Evolutionary conservation across 306 rosid species (phyloP).

Genomic region (Fragaria ananassa): DNA sequence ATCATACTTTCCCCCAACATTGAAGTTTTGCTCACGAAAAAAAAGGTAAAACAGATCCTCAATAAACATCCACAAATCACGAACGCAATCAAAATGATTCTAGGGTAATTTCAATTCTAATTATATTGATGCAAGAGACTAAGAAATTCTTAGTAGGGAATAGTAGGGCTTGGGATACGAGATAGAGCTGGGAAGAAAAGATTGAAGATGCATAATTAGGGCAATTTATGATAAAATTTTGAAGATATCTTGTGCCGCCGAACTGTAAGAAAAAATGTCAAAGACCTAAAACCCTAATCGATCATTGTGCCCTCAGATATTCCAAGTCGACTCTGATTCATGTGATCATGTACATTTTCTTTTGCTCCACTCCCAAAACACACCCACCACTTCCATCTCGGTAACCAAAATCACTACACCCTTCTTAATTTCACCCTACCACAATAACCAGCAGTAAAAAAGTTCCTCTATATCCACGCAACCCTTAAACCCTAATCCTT

Average conservation of each 20-base stretch:
- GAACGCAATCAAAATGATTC: no score
- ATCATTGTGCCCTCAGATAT: constrained; percentile 58
- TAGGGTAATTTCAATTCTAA: no score
- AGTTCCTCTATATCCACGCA: constrained; percentile 43
- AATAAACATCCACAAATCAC: no score
- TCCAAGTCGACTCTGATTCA: constrained; percentile 33
- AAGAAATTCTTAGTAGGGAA: no score
- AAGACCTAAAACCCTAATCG: constrained; percentile 67
- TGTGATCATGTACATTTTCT: constrained; percentile 45
- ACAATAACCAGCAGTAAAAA: constrained; percentile 30
- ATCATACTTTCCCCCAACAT: no score
- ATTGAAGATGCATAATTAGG: background rate
- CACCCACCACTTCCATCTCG: constrained; percentile 78
- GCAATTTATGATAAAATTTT: background rate
- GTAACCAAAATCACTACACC: constrained; percentile 44
- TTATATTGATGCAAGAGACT: no score
- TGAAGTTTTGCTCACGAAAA: no score
- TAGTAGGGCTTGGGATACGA: no score
- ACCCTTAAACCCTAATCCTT: constrained; percentile 26
- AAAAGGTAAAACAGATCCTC: no score
- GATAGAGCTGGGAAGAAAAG: no score
- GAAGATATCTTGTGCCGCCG: background rate
- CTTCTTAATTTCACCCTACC: constrained; percentile 45
- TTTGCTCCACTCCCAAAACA: constrained; percentile 73
- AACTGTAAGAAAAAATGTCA: constrained; percentile 25